A percentile compares a stretch with the other conserved stretches of the same genome.
phyloP scores from a whole-genome alignment of 2,329 filamentous ascomycete genomes.

The Epichloe gansuensis region DNA sequence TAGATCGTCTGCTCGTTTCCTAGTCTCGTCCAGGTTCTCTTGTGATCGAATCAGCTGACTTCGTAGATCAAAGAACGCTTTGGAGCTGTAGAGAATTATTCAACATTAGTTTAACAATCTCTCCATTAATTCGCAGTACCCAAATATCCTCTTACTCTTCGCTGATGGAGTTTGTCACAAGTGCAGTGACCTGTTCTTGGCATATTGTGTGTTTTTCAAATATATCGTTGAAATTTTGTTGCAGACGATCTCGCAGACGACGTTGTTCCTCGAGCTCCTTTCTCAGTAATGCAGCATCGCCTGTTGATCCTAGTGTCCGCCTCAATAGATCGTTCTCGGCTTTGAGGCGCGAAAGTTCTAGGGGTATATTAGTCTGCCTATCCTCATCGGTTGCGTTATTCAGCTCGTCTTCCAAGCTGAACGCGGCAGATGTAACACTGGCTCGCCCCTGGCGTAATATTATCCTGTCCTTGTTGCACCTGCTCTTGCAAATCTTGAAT shows the following conservation, averaged over 20 bases:
- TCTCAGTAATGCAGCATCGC: constrained; percentile 41
- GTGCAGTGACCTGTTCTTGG: constrained; percentile 44
- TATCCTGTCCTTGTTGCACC: constrained; percentile 26
- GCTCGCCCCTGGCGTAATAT: constrained; percentile 10
- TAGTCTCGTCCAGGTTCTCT: constrained; percentile 35
- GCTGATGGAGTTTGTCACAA: constrained; percentile 37
- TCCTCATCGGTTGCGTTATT: constrained; percentile 33
- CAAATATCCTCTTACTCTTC: constrained; percentile 41
- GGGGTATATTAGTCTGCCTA: constrained; percentile 27
- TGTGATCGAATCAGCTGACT: constrained; percentile 32
- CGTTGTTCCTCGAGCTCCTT: constrained; percentile 44
- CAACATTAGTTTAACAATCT: not conserved
- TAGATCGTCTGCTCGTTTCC: constrained; percentile 30
- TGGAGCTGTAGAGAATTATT: constrained; percentile 37
- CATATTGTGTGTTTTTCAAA: constrained; percentile 46
- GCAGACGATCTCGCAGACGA: constrained; percentile 37
- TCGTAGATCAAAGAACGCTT: constrained; percentile 40
- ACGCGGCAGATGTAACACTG: constrained; percentile 11
- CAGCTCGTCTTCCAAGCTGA: constrained; percentile 49
- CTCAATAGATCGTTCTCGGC: constrained; percentile 49
- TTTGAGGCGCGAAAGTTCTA: constrained; percentile 46
- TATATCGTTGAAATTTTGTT: constrained; percentile 42
- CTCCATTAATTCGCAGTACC: not conserved
- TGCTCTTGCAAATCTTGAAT: constrained; percentile 51
- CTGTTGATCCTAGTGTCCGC: constrained; percentile 39